Conservation (phyloP, 805 yeast species). For the Hanseniaspora valbyensis region DNA sequence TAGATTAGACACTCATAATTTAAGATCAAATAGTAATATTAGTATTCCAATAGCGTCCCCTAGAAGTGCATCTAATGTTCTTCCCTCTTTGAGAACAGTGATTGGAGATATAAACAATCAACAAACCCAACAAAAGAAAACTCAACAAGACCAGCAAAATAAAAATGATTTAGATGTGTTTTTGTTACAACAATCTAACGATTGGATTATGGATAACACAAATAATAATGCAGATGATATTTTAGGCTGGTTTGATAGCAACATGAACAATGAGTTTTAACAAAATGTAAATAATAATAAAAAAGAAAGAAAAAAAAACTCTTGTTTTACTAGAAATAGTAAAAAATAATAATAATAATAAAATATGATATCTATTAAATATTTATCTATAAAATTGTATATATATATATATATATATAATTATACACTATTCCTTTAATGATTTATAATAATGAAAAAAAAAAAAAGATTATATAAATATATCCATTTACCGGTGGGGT, state of each 20-base stretch:
- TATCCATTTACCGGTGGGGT: background rate
- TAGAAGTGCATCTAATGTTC: background rate
- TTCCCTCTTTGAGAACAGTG: constrained; percentile 6
- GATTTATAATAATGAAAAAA: background rate
- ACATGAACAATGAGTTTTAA: constrained; percentile 54
- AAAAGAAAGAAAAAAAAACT: background rate
- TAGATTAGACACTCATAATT: background rate
- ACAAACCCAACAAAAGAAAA: constrained; percentile 11
- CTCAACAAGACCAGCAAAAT: constrained; percentile 16
- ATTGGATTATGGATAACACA: constrained; percentile 66
- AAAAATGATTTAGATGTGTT: constrained; percentile 39
- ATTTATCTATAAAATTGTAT: no score
- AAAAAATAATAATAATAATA: no score
- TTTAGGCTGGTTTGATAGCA: constrained; percentile 86
- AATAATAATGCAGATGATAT: constrained; percentile 53
- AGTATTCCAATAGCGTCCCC: background rate
- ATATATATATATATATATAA: background rate
- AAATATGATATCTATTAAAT: no score
- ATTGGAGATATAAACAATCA: background rate
- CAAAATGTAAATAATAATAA: background rate
- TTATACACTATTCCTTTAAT: background rate
- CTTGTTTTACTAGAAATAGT: background rate
- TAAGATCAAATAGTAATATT: background rate
- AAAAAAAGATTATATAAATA: background rate
- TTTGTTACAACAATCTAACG: constrained; percentile 71